Base-by-base conservation (phyloP, 345 rosid species). In the Citrus unshiu region DNA sequence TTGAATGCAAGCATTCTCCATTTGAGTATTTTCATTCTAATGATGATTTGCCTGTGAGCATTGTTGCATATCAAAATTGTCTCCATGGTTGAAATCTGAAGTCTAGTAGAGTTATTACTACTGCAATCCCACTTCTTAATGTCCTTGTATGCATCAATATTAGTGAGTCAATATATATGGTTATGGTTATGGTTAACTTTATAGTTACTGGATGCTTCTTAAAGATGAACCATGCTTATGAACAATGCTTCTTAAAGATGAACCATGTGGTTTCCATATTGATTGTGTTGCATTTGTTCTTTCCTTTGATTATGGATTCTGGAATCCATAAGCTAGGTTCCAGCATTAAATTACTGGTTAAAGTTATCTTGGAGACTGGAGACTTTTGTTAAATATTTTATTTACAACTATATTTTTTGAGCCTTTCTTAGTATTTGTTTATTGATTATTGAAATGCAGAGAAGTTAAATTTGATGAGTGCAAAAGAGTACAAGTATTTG, bases 401-500 rank as follows among this genome's bases (percentile, higher is more conserved):
- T 46, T 65, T 46, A 34, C 1, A 63, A 24, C 21, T 22, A 37
- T 68, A 56, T 67, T 65, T 56, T 69, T 77, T 27, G 21, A 21
- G 12, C 70, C 32, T 77, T 37, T 4, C 68, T 75, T 57, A 56
- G 35, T 58, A 49, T 49, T 46, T 65, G 8, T 51, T 74, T 65
- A 22, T 70, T 80, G 21, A 37, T 77, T 80, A 70, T 68, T 75
- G 78, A 73, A 66, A 63, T 67, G 74, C 92, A 96, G 99, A 89
- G 84, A 96, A 93, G 88, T 87, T 94, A 70, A 90, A 88, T 83
- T 90, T 96, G 91, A 88, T 80, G 87, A 88, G 81, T 66, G 94
- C 91, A 79, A 80, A 88, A 59, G 97, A 94, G 71, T 96, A 91
- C 75, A 92, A 89, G 71, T 96, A 96, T 84, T 80, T 96, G 90